These are phyloP conservation scores for Aspergillus sp. DNA, from an alignment of 2,329 filamentous ascomycete genomes.

Conservation along the genomic window DNA sequence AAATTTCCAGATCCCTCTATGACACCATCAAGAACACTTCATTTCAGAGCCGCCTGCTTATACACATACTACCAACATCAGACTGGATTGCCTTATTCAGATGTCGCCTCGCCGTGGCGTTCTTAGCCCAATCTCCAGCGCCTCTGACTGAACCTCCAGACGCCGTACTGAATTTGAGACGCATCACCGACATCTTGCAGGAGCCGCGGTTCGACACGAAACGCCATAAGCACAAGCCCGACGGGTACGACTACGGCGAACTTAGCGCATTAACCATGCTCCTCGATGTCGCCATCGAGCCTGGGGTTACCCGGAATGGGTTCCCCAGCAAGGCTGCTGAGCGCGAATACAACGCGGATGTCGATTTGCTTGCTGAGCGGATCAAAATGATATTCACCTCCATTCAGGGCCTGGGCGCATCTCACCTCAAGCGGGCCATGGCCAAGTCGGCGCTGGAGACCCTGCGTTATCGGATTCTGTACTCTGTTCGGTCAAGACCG, in stretches of 20 bases:
- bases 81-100: conserved; percentile 30
- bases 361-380: conserved; percentile 56
- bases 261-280: conserved; percentile 58
- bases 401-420: conserved; percentile 67
- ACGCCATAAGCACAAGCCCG: conserved; percentile 13
- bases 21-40: conserved; percentile 28
- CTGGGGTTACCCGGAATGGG: conserved; percentile 38
- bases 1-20: conserved; percentile 18
- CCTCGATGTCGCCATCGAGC: conserved; percentile 66
- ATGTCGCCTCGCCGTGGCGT: conserved; percentile 30
- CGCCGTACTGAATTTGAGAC: conserved; percentile 20
- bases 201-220: conserved; percentile 25
- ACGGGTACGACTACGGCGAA: conserved; percentile 51
- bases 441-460: conserved; percentile 67
- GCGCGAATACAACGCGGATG: conserved; percentile 55
- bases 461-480: conserved; percentile 62
- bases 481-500: conserved; percentile 52
- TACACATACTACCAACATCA: conserved; percentile 30
- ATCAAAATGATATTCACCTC: conserved; percentile 49
- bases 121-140: conserved; percentile 20
- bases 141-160: conserved; percentile 18
- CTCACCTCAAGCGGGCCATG: conserved; percentile 62
- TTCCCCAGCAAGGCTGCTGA: conserved; percentile 29
- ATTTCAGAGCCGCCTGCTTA: conserved; percentile 33
- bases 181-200: conserved; percentile 19